Conservation (phyloP, 805 yeast species). For the Myxozyma nipponensis region DNA sequence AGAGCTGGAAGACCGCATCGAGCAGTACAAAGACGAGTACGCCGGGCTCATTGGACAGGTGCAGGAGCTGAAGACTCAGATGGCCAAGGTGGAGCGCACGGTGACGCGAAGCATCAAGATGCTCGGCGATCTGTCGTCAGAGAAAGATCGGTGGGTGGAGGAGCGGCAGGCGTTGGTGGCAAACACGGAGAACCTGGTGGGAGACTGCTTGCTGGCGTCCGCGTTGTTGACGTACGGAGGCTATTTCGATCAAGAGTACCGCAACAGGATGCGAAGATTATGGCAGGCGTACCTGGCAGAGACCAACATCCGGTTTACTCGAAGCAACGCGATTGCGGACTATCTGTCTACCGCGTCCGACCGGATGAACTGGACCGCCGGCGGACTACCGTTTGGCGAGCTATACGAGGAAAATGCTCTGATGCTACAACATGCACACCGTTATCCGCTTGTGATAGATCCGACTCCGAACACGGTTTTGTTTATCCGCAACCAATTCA, state of each 20-base stretch:
- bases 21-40: conserved; percentile 60
- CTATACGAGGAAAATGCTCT: conserved; percentile 61
- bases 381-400: conserved; percentile 57
- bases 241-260: conserved; percentile 45
- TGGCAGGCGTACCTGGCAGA: conserved; percentile 42
- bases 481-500: conserved; percentile 39
- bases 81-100: conserved; percentile 56
- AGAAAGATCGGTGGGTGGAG: conserved; percentile 69
- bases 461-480: conserved; percentile 53
- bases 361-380: conserved; percentile 48
- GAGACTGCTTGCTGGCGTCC: conserved; percentile 63
- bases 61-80: conserved; percentile 69
- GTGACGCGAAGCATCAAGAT: conserved; percentile 60
- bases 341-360: conserved; percentile 44
- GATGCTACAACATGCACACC: conserved; percentile 43
- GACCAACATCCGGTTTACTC: conserved; percentile 43
- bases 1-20: conserved; percentile 66
- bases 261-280: conserved; percentile 38
- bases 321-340: conserved; percentile 37
- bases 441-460: conserved; percentile 64
- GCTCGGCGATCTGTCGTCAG: conserved; percentile 60
- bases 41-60: conserved; percentile 73
- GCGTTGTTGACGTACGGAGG: conserved; percentile 64
- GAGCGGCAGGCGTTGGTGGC: conserved; percentile 51
- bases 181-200: conserved; percentile 50